Evolutionary conservation across 495 filamentous ascomycete genomes (phyloP).

Genomic region (Neurospora discreta): DNA sequence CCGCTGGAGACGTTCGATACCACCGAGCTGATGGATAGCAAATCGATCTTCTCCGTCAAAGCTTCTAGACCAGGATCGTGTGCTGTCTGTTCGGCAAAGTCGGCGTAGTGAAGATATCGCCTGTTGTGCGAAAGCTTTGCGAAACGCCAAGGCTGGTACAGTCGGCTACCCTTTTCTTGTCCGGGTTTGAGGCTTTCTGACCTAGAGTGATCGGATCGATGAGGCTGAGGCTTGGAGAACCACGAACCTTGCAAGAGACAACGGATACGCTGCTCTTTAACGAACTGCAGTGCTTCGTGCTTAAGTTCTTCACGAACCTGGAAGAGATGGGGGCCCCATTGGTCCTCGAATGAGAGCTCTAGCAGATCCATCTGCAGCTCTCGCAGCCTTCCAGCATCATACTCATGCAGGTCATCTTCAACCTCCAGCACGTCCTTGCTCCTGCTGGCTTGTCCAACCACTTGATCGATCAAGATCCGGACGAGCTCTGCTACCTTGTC

Average conservation of each 20-base stretch:
- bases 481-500: conserved; percentile 85
- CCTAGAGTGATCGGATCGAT: not conserved
- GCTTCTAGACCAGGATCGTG: conserved; percentile 61
- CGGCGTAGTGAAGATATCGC: conserved; percentile 81
- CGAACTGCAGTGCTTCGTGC: conserved; percentile 85
- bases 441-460: conserved; percentile 72
- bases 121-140: conserved; percentile 86
- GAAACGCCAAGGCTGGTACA: conserved; percentile 58
- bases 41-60: conserved; percentile 75
- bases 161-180: conserved; percentile 5
- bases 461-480: conserved; percentile 81
- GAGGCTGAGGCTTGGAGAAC: conserved; percentile 56
- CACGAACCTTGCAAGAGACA: conserved; percentile 82
- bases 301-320: conserved; percentile 91
- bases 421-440: conserved; percentile 81
- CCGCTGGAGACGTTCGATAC: conserved; percentile 75
- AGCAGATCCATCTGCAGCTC: conserved; percentile 93
- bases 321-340: conserved; percentile 79
- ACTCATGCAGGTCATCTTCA: conserved; percentile 77
- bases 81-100: conserved; percentile 57
- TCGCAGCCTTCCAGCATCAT: conserved; percentile 64
- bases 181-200: conserved; percentile 12
- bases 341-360: conserved; percentile 83
- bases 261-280: conserved; percentile 93
- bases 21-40: conserved; percentile 81